Base-by-base conservation (phyloP, 495 filamentous ascomycete species). In the Neurospora tetrasperma region DNA sequence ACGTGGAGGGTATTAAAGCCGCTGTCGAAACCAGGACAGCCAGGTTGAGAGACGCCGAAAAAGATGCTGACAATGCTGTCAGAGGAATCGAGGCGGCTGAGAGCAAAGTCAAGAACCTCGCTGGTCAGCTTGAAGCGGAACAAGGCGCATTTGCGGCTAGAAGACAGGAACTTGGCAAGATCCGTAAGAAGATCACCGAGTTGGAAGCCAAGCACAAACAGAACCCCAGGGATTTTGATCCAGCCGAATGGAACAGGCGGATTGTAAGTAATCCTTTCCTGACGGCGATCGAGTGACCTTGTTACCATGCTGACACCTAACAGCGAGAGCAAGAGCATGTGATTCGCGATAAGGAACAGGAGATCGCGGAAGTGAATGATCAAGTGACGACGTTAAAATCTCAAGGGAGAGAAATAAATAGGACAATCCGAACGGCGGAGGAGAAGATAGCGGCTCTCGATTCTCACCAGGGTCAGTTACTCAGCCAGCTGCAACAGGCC, bases 391-490 rank as follows among this genome's bases (percentile, higher is more conserved):
- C 76, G 40, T 66, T 84, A 6, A 74, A 42, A 71, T 43, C 74
- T 11, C 23, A 76, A 27, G 80, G 78, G 12, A 3, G 18, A 18
- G 75, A 76, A 69, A 80, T 79, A 39, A 75, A 54, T n/a, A 39
- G 70, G 0, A 72, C 78, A 41, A 72, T 69, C 20, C 74, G 2
- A 73, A 78, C 79, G 5, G 79, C 86, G 11, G 73, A 88, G 72
- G 73, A 76, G 16, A 86, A 91, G 46, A 75, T 94, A n/a, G 76
- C 80, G 41, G 83, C 80, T 39, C 83, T 97, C 39, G 85, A 94
- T 54, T 95, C 95, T 3, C 89, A 92, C 72, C 85, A 89, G 31
- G 96, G 96, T 14, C 91, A 92, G 75, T 90, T 92, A 72, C 85
- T 90, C 73, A 86, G 76, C 54, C 89, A 90, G 75, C 84, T 98